phyloP scores from a whole-genome alignment of 352 stramenopile species.

The Pythium aristosporum region DNA sequence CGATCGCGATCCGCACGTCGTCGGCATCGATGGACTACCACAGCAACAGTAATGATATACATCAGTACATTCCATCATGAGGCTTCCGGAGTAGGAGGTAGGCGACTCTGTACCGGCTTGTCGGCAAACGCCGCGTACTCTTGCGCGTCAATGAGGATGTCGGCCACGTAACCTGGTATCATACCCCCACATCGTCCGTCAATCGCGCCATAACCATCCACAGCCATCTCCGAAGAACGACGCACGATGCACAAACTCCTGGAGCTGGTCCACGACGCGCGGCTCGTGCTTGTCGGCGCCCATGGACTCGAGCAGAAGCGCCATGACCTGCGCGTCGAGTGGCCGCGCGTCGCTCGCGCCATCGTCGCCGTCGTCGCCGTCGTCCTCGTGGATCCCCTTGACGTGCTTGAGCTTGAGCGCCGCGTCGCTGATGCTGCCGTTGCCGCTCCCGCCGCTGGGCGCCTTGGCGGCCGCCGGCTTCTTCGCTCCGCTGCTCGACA shows the following conservation, averaged over 20 bases:
- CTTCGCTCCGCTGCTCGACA: conserved; percentile 3
- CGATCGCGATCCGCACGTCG: conserved; percentile 75
- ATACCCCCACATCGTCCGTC: not conserved
- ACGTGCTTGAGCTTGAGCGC: conserved; percentile 53
- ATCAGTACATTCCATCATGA: not conserved
- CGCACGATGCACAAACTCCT: conserved; percentile 84
- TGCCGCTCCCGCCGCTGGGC: not conserved
- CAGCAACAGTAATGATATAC: conserved; percentile 3
- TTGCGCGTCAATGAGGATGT: conserved; percentile 83
- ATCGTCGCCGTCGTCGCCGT: conserved; percentile 38
- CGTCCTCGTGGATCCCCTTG: conserved; percentile 69
- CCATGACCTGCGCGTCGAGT: conserved; percentile 59
- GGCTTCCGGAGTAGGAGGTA: too few relatives aligned
- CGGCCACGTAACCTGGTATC: conserved; percentile 67
- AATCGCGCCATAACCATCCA: not conserved
- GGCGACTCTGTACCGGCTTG: conserved; percentile 43
- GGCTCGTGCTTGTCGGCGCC: conserved; percentile 76
- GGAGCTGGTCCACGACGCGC: conserved; percentile 75
- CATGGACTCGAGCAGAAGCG: conserved; percentile 75
- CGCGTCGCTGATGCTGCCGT: conserved; percentile 32
- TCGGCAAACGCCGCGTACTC: conserved; percentile 80
- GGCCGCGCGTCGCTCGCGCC: conserved; percentile 48
- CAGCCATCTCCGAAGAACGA: not conserved
- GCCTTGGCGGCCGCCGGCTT: conserved; percentile 9
- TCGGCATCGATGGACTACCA: conserved; percentile 63